Evolutionary conservation across 139 green algal species (phyloP), one percentile per base, ranked within the genome.

Genomic region (Pedinophyceae sp.): DNA sequence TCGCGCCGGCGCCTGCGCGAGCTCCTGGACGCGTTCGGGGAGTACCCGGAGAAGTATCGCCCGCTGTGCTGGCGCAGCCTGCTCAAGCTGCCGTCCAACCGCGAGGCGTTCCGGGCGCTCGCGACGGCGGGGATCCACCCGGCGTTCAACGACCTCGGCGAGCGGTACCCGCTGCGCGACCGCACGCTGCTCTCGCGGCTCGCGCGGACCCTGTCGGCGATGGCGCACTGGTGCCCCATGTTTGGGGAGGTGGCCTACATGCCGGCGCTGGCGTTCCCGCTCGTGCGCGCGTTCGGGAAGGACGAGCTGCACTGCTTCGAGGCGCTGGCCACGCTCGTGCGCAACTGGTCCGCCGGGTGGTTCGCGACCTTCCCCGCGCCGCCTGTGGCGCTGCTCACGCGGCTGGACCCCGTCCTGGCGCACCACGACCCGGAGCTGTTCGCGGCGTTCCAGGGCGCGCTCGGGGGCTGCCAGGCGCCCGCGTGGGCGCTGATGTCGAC

Each of bases 21-120:
- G 20, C 60, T 84, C 60, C 69, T 82, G 53, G 45, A 69, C 34
- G 60, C 69, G 22, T 77, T 69, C 38, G 73, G 76, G 0, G 75
- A 80, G 58, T 86, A 71, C 43, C 78, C 78, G 3, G 47, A 60
- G n/a, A 66, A 67, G 45, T 80, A 86, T 56, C 59, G 78, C 23
- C 41, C 72, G 20, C 27, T 79, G 17, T 74, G 81, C 27, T 85
- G 77, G 76, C 66, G 70, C 13, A 73, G 73, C 52, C 58, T 87
- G 49, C 63, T 87, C 40, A 41, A 66, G 50, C 60, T 87, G 38
- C 78, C 78, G 0, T 63, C 70, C 60, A 84, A 87, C 67, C 57
- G 39, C 3, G 22, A 45, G 1, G 75, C 78, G 7, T 79, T 73
- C 45, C 47, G 72, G 53, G 47, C 59, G 2, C 30, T 86, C 38